Conservation (phyloP, 768 basidiomycete species). For the Phylloporus scabripes region DNA sequence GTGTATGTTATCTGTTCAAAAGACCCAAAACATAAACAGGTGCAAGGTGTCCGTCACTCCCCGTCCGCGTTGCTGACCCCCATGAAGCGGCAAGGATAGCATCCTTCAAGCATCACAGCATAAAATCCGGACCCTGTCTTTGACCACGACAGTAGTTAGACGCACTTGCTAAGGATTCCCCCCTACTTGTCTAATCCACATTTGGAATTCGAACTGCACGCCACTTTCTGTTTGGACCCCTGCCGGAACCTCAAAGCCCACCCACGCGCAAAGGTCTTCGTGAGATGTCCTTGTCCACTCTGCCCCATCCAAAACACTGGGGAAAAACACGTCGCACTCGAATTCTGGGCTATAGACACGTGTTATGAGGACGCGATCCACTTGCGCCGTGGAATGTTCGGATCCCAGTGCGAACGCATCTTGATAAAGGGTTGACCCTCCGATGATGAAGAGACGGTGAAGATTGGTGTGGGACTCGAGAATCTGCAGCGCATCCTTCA, state of each 20-base stretch:
- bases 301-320: slow-evolving; percentile 51
- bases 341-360: slow-evolving; percentile 72
- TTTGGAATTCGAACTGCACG: slow-evolving; percentile 86
- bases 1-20: slow-evolving; percentile 90
- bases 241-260: slow-evolving; percentile 68
- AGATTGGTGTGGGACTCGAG: slow-evolving; percentile 23
- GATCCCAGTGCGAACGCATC: slow-evolving; percentile 46
- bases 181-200: slow-evolving; percentile 65
- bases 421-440: slow-evolving; percentile 82
- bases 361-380: slow-evolving; percentile 85
- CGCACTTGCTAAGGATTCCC: neutral
- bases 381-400: slow-evolving; percentile 32
- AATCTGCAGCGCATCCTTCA: slow-evolving; percentile 15
- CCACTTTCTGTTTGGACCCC: slow-evolving; percentile 81
- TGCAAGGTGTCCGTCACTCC: slow-evolving; percentile 29
- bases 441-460: slow-evolving; percentile 78
- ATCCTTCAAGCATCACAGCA: neutral
- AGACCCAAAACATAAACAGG: slow-evolving; percentile 98
- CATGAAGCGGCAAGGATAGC: slow-evolving; percentile 63
- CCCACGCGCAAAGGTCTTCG: slow-evolving; percentile 67
- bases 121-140: neutral
- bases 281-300: slow-evolving; percentile 59
- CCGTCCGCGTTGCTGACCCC: slow-evolving; percentile 10
- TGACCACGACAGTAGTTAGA: slow-evolving; percentile 1
- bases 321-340: slow-evolving; percentile 85